Conservation (phyloP, 78 protist genomes). For the Dictyostelium brefeldianum region DNA sequence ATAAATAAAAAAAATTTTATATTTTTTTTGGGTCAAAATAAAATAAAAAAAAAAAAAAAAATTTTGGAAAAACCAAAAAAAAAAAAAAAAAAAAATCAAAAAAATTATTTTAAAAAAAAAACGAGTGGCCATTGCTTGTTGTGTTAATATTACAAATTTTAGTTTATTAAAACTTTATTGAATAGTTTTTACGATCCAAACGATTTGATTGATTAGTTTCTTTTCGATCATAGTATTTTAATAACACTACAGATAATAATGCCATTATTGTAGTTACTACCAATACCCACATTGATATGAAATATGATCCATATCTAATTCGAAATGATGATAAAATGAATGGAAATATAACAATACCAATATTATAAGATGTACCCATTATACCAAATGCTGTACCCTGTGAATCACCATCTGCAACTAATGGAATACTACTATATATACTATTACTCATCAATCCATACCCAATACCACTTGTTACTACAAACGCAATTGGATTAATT, state of each 20-base stretch:
- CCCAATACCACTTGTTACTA: constrained; percentile 29
- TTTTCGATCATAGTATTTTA: constrained; percentile 38
- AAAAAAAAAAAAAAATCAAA: too few relatives aligned
- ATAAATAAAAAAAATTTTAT: too few relatives aligned
- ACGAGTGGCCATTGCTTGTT: too few relatives aligned
- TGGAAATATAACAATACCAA: constrained; percentile 57
- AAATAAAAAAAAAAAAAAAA: too few relatives aligned
- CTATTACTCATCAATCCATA: constrained; percentile 23
- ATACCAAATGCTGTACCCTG: constrained; percentile 50
- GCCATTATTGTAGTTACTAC: constrained; percentile 11
- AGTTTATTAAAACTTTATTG: too few relatives aligned
- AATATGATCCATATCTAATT: constrained; percentile 8
- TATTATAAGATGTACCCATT: constrained; percentile 51
- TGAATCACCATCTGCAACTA: not conserved
- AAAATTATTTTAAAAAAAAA: too few relatives aligned
- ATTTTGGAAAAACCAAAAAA: too few relatives aligned
- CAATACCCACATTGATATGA: constrained; percentile 34
- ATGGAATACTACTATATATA: constrained; percentile 1
- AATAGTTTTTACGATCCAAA: not conserved
- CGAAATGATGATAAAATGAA: constrained; percentile 1
- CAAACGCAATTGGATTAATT: not conserved
- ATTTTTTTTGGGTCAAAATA: too few relatives aligned
- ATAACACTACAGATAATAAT: not conserved
- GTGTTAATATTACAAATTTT: too few relatives aligned
- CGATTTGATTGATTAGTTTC: not conserved